Conservation (phyloP, 176 grass and related monocot species). For the Triticum monococcum region DNA sequence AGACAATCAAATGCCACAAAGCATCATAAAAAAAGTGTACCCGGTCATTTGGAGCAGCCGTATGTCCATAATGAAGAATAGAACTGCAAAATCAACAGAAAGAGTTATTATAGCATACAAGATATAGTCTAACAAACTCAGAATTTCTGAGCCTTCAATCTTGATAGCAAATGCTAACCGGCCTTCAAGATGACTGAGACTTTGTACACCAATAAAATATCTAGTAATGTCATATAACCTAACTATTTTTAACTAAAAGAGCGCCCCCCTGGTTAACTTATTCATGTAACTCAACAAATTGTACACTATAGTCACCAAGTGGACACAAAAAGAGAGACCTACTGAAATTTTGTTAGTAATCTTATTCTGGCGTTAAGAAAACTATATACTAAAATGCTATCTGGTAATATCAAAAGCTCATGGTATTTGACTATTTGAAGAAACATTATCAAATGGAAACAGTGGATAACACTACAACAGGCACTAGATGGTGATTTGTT, state of each 20-base stretch:
- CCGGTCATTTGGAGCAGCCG: conserved; percentile 92
- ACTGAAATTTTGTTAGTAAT: not conserved
- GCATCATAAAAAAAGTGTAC: conserved; percentile 40
- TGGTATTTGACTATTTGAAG: not conserved
- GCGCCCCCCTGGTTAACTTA: not conserved
- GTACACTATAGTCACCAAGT: not conserved
- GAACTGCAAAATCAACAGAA: conserved; percentile 58
- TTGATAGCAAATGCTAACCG: conserved; percentile 14
- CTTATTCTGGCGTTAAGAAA: not conserved
- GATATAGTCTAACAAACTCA: conserved; percentile 21
- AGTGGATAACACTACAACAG: not conserved
- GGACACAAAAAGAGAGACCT: not conserved
- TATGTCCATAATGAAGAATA: conserved; percentile 97
- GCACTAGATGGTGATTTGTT: not conserved
- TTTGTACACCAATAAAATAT: not conserved
- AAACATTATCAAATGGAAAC: conserved; percentile 13
- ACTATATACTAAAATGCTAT: not conserved
- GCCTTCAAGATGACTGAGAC: not conserved
- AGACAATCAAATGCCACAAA: conserved; percentile 19
- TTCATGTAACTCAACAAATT: conserved; percentile 10
- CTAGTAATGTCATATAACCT: not conserved
- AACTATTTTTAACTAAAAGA: conserved; percentile 10
- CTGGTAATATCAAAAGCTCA: not conserved
- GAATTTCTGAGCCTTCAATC: conserved; percentile 1
- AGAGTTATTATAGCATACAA: conserved; percentile 31